These are phyloP conservation scores for Xylaria sp. DNA, from an alignment of 2,329 filamentous ascomycete species.

Conservation along the genomic window DNA sequence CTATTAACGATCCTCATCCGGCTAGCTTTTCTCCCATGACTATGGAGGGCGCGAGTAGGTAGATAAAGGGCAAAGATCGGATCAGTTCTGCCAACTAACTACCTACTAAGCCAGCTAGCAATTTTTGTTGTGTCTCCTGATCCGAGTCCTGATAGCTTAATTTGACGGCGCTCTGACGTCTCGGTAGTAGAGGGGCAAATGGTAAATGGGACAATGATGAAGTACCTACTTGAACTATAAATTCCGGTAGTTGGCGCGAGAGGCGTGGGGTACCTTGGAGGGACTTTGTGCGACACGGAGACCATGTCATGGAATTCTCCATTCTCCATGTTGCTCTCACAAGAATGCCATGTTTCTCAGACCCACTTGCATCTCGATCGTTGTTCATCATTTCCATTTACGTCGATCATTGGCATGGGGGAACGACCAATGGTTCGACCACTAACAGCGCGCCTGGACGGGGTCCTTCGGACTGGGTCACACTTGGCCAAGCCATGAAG, in stretches of 20 bases:
- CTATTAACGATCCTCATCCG: conserved; percentile 4
- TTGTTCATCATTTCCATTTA: conserved; percentile 41
- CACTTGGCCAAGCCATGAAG: conserved; percentile 26
- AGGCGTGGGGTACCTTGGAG: conserved; percentile 40
- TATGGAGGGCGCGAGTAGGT: background rate
- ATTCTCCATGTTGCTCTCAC: conserved; percentile 43
- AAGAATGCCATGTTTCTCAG: conserved; percentile 46
- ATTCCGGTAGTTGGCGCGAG: conserved; percentile 21
- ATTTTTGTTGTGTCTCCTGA: background rate
- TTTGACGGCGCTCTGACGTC: conserved; percentile 23
- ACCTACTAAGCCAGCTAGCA: background rate
- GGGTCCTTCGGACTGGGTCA: conserved; percentile 26
- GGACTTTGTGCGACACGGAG: conserved; percentile 39
- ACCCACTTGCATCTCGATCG: conserved; percentile 46
- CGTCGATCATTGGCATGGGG: conserved; percentile 31
- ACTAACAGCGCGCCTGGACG: conserved; percentile 32
- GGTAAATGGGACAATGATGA: background rate
- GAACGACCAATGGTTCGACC: conserved; percentile 28
- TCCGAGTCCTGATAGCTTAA: background rate
- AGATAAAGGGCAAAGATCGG: background rate
- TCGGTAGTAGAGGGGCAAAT: conserved; percentile 8
- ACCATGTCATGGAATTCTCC: conserved; percentile 45
- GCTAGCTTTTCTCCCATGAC: background rate
- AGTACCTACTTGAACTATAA: background rate
- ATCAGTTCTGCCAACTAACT: background rate